Conservation (phyloP, 352 stramenopile species). For the Thalassiosira ordinaria region DNA sequence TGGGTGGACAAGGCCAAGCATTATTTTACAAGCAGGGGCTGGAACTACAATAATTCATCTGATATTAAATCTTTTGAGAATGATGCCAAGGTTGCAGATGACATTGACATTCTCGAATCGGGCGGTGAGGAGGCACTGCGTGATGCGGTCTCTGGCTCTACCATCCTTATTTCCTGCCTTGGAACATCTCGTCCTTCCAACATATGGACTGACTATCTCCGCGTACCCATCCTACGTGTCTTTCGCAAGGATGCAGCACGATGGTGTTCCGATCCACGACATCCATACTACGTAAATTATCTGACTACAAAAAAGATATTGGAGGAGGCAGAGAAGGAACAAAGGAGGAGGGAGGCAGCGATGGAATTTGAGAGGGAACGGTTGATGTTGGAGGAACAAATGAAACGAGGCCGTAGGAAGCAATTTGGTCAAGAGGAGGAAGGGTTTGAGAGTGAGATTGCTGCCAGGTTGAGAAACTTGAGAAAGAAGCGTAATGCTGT, state of each 20-base stretch:
- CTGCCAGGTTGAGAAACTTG: slow-evolving; percentile 17
- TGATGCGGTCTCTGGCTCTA: slow-evolving; percentile 58
- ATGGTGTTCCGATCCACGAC: slow-evolving; percentile 67
- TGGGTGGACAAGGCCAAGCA: slow-evolving; percentile 15
- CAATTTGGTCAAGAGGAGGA: slow-evolving; percentile 39
- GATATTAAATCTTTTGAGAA: slow-evolving; percentile 21
- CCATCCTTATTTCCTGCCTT: slow-evolving; percentile 75
- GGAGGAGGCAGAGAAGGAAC: slow-evolving; percentile 66
- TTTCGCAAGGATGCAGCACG: slow-evolving; percentile 54
- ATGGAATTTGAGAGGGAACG: slow-evolving; percentile 46
- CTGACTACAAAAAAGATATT: slow-evolving; percentile 63
- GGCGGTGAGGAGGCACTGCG: slow-evolving; percentile 52
- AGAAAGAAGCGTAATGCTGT: slow-evolving; percentile 21
- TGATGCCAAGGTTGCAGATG: not conserved
- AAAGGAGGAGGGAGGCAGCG: slow-evolving; percentile 51
- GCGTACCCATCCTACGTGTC: slow-evolving; percentile 57
- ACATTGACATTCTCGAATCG: slow-evolving; percentile 20
- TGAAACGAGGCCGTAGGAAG: slow-evolving; percentile 17
- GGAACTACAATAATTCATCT: not conserved
- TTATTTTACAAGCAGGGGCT: slow-evolving; percentile 15
- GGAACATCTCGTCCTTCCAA: slow-evolving; percentile 61
- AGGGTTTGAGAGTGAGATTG: slow-evolving; percentile 67
- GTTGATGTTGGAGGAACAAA: slow-evolving; percentile 28
- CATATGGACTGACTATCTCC: slow-evolving; percentile 69
- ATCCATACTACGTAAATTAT: slow-evolving; percentile 82